These are phyloP conservation scores for Sechiopsis laciniata DNA, from an alignment of 306 rosid species.

Conservation along the genomic window DNA sequence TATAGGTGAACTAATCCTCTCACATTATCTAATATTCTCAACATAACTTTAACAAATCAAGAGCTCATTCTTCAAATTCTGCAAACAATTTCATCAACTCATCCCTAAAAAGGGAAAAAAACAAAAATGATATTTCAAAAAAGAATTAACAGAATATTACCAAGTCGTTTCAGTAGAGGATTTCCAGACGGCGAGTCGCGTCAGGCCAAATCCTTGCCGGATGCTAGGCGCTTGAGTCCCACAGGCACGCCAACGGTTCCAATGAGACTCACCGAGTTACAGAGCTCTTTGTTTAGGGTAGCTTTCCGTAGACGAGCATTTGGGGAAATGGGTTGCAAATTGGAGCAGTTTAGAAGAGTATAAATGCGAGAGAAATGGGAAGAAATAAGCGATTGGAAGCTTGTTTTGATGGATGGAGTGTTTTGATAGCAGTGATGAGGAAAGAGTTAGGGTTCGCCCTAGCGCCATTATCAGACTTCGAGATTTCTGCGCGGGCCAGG, in stretches of 20 bases:
- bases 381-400: constrained; percentile 6
- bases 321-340: constrained; percentile 26
- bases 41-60: neutral
- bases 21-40: too few species aligned
- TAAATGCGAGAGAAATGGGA: neutral
- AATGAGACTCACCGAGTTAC: constrained; percentile 68
- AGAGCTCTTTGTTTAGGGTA: constrained; percentile 65
- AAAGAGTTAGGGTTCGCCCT: neutral
- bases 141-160: constrained; percentile 23
- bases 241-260: constrained; percentile 61
- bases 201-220: constrained; percentile 75
- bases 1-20: too few species aligned
- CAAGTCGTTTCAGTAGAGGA: constrained; percentile 56
- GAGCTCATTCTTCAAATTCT: neutral
- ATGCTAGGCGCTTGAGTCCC: constrained; percentile 63
- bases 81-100: neutral
- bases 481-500: constrained; percentile 2
- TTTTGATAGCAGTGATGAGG: neutral
- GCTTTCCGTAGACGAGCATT: constrained; percentile 39
- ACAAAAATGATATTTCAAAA: neutral
- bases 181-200: constrained; percentile 77
- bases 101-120: neutral
- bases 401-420: neutral
- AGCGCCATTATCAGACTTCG: constrained; percentile 3
- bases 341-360: constrained; percentile 13